A percentile compares a stretch with the other conserved stretches of the same genome.
Evolutionary conservation across 2,329 filamentous ascomycete species (phyloP).

Genomic region (Trichoderma endophyticum): DNA sequence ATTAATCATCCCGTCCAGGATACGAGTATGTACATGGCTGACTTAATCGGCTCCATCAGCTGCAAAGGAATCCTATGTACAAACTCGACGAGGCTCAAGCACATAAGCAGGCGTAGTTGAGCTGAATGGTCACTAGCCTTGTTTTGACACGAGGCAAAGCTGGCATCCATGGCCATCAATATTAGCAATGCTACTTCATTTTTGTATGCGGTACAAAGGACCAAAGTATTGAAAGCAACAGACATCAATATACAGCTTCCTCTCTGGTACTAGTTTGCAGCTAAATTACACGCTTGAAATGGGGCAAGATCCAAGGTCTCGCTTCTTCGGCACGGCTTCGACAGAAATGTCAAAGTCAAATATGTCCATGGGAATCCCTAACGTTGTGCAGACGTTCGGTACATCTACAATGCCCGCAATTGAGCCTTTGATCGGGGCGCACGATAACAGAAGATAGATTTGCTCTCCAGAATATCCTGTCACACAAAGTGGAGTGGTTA

Average conservation of each 20-base stretch:
- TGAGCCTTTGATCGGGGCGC: slow-evolving; percentile 83
- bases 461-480: slow-evolving; percentile 69
- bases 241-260: neutral
- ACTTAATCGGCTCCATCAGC: neutral
- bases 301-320: slow-evolving; percentile 25
- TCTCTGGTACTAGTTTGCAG: neutral
- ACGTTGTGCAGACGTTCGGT: slow-evolving; percentile 84
- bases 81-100: neutral
- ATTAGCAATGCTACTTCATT: neutral
- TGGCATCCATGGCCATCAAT: neutral
- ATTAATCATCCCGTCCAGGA: neutral
- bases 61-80: neutral
- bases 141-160: neutral
- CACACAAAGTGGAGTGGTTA: neutral
- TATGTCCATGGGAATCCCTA: slow-evolving; percentile 87
- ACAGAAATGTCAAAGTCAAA: slow-evolving; percentile 85
- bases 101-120: neutral
- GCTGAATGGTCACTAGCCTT: neutral
- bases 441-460: slow-evolving; percentile 79
- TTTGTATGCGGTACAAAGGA: neutral
- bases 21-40: neutral
- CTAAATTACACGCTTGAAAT: slow-evolving; percentile 14
- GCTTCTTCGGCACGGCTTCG: slow-evolving; percentile 24
- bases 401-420: slow-evolving; percentile 89
- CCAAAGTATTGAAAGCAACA: neutral